These are phyloP conservation scores for Lipomyces yamanashiensis DNA, from an alignment of 805 yeast species.

Conservation along the genomic window DNA sequence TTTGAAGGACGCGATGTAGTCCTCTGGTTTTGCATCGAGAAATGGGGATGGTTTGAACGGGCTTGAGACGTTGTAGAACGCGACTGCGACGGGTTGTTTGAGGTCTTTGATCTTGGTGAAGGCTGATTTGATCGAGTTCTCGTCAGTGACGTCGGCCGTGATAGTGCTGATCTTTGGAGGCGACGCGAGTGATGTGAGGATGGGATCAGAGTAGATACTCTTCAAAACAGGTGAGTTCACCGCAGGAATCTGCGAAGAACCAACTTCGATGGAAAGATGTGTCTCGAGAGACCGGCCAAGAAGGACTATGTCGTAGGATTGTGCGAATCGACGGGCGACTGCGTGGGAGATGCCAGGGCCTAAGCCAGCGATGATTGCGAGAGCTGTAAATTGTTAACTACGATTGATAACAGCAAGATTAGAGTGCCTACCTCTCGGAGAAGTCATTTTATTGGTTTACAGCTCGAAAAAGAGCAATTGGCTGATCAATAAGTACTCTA, in stretches of 20 bases:
- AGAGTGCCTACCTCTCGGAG: conserved; percentile 3
- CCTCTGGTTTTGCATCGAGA: conserved; percentile 16
- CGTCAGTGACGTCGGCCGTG: conserved; percentile 24
- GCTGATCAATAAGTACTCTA: no score
- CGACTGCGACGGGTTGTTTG: conserved; percentile 25
- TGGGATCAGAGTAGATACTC: conserved; percentile 10
- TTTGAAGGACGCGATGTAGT: conserved; percentile 14
- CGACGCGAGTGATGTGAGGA: neutral
- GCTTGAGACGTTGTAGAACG: conserved; percentile 31
- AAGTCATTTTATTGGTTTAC: neutral
- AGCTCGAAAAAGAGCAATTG: no score
- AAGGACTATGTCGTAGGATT: conserved; percentile 23
- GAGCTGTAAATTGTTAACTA: conserved; percentile 9
- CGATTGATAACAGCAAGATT: neutral
- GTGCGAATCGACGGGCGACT: conserved; percentile 24
- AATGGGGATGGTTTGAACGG: conserved; percentile 24
- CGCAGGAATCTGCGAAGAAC: conserved; percentile 4
- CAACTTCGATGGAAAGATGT: neutral
- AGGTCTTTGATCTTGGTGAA: conserved; percentile 9
- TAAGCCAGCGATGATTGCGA: conserved; percentile 31
- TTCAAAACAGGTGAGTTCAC: neutral
- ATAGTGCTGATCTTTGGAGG: conserved; percentile 17
- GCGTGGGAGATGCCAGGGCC: conserved; percentile 31
- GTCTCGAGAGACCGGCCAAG: conserved; percentile 24
- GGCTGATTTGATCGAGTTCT: conserved; percentile 8